These are phyloP conservation scores for Hericium alpestre DNA, from an alignment of 768 basidiomycete species.

Conservation along the genomic window DNA sequence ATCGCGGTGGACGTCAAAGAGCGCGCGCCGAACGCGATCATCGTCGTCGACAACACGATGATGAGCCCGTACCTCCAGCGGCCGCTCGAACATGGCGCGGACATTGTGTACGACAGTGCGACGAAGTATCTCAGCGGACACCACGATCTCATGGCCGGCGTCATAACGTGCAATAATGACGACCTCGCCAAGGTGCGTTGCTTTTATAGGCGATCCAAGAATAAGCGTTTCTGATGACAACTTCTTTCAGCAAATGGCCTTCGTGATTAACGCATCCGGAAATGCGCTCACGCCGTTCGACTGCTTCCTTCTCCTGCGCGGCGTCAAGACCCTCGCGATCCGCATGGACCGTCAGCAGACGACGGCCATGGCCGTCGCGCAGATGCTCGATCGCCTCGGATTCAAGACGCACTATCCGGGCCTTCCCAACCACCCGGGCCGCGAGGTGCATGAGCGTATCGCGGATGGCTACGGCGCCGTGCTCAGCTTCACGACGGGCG, in stretches of 20 bases:
- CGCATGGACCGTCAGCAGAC: constrained; percentile 92
- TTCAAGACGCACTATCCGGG: constrained; percentile 93
- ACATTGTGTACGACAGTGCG: constrained; percentile 95
- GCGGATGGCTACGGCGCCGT: constrained; percentile 91
- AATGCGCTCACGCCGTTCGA: constrained; percentile 94
- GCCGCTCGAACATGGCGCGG: constrained; percentile 91
- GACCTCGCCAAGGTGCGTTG: constrained; percentile 68
- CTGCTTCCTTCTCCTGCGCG: constrained; percentile 90
- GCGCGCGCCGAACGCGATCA: constrained; percentile 64
- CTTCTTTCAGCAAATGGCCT: constrained; percentile 62
- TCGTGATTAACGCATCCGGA: constrained; percentile 86
- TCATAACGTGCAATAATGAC: constrained; percentile 84
- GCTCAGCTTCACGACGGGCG: constrained; percentile 87
- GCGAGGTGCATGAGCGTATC: constrained; percentile 83
- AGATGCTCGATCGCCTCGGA: constrained; percentile 74
- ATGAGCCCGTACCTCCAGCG: constrained; percentile 98
- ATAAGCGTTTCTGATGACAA: not conserved
- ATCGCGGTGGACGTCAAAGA: constrained; percentile 82
- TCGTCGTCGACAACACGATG: constrained; percentile 98
- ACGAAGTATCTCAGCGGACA: constrained; percentile 98
- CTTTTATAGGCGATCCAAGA: constrained; percentile 3
- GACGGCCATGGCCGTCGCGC: constrained; percentile 72
- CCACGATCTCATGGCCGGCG: constrained; percentile 98
- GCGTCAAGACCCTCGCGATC: constrained; percentile 90
- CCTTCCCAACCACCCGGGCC: constrained; percentile 67